These are phyloP conservation scores for Pythium diclinum DNA, from an alignment of 352 stramenopile genomes.

Conservation along the genomic window DNA sequence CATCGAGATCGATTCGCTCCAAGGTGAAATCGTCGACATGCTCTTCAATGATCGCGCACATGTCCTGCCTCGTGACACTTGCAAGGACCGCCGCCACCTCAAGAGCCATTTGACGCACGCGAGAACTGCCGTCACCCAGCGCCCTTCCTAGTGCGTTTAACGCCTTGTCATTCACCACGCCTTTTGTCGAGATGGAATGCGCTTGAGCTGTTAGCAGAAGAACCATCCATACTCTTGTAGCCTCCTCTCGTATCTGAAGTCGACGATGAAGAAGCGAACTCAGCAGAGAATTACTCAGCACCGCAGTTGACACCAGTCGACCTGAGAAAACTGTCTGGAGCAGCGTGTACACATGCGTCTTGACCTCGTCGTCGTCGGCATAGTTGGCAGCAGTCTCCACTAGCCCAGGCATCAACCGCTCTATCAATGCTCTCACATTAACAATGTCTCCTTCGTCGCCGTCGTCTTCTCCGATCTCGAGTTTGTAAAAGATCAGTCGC, in stretches of 20 bases:
- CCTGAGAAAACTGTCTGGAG: constrained; percentile 21
- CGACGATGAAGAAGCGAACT: constrained; percentile 45
- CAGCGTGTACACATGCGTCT: constrained; percentile 20
- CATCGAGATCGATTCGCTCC: constrained; percentile 51
- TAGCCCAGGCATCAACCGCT: constrained; percentile 44
- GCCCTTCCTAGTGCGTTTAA: constrained; percentile 42
- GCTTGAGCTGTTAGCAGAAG: constrained; percentile 35
- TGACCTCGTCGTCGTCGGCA: constrained; percentile 51
- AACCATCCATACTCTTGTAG: constrained; percentile 53
- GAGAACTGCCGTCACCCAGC: constrained; percentile 43
- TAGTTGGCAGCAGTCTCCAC: constrained; percentile 59
- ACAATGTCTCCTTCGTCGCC: constrained; percentile 3
- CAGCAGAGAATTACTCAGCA: constrained; percentile 31
- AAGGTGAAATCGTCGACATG: constrained; percentile 49
- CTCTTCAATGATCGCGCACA: constrained; percentile 43
- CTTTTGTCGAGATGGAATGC: constrained; percentile 20
- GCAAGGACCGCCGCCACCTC: constrained; percentile 42
- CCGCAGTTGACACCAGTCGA: constrained; percentile 9
- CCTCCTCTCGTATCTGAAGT: constrained; percentile 61
- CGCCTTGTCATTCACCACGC: constrained; percentile 18
- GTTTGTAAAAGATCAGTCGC: constrained; percentile 48
- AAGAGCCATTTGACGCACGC: constrained; percentile 43
- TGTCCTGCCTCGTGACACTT: constrained; percentile 32
- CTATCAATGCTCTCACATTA: constrained; percentile 28
- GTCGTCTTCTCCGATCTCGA: constrained; percentile 23